A percentile compares a stretch with the other conserved stretches of the same genome.
Evolutionary conservation across 768 basidiomycete species (phyloP).

Genomic region (Boletus rex-veris): DNA sequence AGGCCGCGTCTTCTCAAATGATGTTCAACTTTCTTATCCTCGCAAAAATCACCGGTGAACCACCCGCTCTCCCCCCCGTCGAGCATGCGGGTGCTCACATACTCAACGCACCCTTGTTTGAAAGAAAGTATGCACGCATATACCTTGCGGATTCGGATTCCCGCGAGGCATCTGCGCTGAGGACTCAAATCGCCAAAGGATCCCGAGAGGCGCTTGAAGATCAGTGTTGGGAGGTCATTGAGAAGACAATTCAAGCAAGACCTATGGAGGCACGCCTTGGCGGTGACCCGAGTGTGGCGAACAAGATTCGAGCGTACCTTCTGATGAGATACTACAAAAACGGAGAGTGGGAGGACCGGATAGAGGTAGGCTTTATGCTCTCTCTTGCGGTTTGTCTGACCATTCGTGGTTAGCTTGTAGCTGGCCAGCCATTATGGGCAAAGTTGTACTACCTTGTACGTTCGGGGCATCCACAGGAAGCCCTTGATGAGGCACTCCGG

Average conservation of each 20-base stretch:
- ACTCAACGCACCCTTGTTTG: slow-evolving; percentile 72
- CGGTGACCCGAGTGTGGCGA: slow-evolving; percentile 85
- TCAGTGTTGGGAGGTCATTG: slow-evolving; percentile 83
- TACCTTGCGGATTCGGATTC: slow-evolving; percentile 68
- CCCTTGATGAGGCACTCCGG: slow-evolving; percentile 68
- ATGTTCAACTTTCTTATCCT: slow-evolving; percentile 71
- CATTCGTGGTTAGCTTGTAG: slow-evolving; percentile 56
- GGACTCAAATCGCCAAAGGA: slow-evolving; percentile 74
- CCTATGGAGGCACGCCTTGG: slow-evolving; percentile 85
- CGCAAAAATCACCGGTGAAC: slow-evolving; percentile 72
- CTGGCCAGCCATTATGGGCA: slow-evolving; percentile 90
- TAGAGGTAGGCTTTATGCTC: slow-evolving; percentile 61
- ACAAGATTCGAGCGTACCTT: slow-evolving; percentile 87
- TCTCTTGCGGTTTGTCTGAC: background rate
- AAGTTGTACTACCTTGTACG: slow-evolving; percentile 90
- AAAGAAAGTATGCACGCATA: slow-evolving; percentile 77
- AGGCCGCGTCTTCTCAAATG: slow-evolving; percentile 57
- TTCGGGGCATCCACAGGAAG: slow-evolving; percentile 78
- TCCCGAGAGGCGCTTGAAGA: slow-evolving; percentile 81
- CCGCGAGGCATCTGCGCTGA: slow-evolving; percentile 60
- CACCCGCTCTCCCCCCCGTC: slow-evolving; percentile 67
- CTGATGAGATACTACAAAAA: slow-evolving; percentile 76
- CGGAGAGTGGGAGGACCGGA: slow-evolving; percentile 79
- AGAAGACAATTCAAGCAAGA: slow-evolving; percentile 75
- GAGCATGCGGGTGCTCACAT: slow-evolving; percentile 82